Percentiles rank a stretch among this genome's conserved stretches.
Conservation (phyloP, 352 stramenopile genomes). For the Globisporangium viniferum region DNA sequence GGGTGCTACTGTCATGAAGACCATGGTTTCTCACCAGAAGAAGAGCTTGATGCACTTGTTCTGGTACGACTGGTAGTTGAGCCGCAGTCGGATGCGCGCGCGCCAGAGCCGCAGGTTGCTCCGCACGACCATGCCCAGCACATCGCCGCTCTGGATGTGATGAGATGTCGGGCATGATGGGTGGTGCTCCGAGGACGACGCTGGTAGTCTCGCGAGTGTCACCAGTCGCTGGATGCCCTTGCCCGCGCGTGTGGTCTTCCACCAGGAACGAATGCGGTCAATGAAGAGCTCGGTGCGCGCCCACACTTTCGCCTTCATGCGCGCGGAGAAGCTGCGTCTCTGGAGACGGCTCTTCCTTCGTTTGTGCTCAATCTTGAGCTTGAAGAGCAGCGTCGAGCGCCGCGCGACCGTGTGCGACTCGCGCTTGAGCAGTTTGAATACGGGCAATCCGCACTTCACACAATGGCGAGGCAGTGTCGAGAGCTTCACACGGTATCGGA, state of each 20-base stretch:
- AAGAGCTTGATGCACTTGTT: conserved; percentile 79
- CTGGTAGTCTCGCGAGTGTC: conserved; percentile 32
- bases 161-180: conserved; percentile 53
- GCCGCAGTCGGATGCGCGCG: conserved; percentile 57
- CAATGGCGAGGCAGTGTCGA: conserved; percentile 55
- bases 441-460: conserved; percentile 50
- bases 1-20: not conserved
- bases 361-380: conserved; percentile 43
- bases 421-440: conserved; percentile 41
- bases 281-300: conserved; percentile 13
- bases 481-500: conserved; percentile 56
- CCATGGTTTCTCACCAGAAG: conserved; percentile 39
- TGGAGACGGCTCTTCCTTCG: conserved; percentile 7
- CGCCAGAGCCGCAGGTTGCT: conserved; percentile 73
- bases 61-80: conserved; percentile 72
- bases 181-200: conserved; percentile 41
- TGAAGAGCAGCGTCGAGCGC: conserved; percentile 34
- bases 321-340: conserved; percentile 20
- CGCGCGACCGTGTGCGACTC: conserved; percentile 29
- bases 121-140: conserved; percentile 57
- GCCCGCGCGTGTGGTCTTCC: conserved; percentile 20
- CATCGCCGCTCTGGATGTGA: conserved; percentile 36
- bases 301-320: conserved; percentile 25
- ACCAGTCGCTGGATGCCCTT: conserved; percentile 24
- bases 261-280: conserved; percentile 13